Conservation (phyloP, 2,329 filamentous ascomycete species). For the Aspergillus luchuensis region DNA sequence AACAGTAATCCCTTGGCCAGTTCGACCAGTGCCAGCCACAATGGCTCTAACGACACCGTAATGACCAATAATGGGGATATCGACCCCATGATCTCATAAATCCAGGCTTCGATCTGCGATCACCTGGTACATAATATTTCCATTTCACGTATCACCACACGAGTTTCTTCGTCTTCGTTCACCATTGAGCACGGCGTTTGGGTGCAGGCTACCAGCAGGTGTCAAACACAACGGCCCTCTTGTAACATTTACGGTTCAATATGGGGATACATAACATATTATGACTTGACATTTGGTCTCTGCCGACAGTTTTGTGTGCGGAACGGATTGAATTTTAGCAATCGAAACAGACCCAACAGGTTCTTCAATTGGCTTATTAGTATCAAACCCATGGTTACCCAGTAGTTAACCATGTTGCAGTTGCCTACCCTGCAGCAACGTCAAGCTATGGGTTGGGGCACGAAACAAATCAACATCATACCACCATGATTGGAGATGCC, state of each 20-base stretch:
- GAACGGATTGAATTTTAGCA: no score
- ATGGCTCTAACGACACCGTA: slow-evolving; percentile 41
- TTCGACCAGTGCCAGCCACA: slow-evolving; percentile 24
- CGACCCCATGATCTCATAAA: slow-evolving; percentile 45
- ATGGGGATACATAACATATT: no score
- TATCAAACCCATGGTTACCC: no score
- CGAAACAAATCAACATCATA: background rate
- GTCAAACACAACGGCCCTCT: background rate
- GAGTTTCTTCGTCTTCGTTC: slow-evolving; percentile 6
- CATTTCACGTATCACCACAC: background rate
- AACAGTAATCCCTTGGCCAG: slow-evolving; percentile 28
- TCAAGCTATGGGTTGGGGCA: background rate
- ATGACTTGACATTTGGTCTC: no score
- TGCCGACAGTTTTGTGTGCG: no score
- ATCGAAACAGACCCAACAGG: no score
- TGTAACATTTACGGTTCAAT: background rate
- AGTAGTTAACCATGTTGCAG: no score
- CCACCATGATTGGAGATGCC: background rate
- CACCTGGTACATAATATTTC: background rate
- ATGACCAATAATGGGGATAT: slow-evolving; percentile 46
- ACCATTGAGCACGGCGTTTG: slow-evolving; percentile 3
- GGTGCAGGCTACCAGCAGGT: background rate
- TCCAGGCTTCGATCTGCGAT: slow-evolving; percentile 11
- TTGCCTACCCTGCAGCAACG: background rate
- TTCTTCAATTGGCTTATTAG: no score